phyloP scores from a whole-genome alignment of 306 rosid species.

The Vigna hirtella region DNA sequence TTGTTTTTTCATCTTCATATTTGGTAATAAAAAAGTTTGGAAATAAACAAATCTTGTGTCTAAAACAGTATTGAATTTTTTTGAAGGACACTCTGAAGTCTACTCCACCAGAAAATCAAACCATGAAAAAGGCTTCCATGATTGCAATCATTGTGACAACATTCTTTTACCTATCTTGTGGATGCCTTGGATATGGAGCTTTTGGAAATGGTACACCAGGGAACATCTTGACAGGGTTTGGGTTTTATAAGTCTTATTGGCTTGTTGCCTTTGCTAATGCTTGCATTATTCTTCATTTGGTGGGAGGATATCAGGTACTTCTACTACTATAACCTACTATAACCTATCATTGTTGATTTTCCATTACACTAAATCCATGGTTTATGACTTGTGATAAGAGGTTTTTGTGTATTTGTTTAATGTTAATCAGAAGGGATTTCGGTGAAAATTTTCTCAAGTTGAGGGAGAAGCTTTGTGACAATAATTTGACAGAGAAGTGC shows the following conservation, averaged over 20 bases:
- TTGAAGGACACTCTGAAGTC: conserved; percentile 74
- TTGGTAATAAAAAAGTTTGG: not conserved
- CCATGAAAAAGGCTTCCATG: conserved; percentile 74
- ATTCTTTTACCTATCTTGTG: conserved; percentile 77
- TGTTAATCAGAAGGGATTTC: too few relatives aligned
- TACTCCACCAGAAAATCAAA: conserved; percentile 73
- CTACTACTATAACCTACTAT: not conserved
- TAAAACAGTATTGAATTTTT: conserved; percentile 30
- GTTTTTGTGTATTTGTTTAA: not conserved
- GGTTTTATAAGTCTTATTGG: conserved; percentile 76
- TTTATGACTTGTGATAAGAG: not conserved
- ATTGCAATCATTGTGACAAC: conserved; percentile 61
- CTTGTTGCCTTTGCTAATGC: conserved; percentile 74
- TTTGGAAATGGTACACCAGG: conserved; percentile 79
- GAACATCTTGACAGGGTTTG: conserved; percentile 76
- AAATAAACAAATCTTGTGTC: not conserved
- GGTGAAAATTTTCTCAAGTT: too few relatives aligned
- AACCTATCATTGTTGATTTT: not conserved
- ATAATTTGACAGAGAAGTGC: too few relatives aligned
- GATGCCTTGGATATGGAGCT: conserved; percentile 86
- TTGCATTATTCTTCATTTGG: conserved; percentile 68
- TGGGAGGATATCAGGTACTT: conserved; percentile 88
- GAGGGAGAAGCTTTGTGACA: too few relatives aligned
- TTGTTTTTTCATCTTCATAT: conserved; percentile 8
- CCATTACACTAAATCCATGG: not conserved